phyloP scores from a whole-genome alignment of 768 basidiomycete species.

The Gloeostereum incarnatum region DNA sequence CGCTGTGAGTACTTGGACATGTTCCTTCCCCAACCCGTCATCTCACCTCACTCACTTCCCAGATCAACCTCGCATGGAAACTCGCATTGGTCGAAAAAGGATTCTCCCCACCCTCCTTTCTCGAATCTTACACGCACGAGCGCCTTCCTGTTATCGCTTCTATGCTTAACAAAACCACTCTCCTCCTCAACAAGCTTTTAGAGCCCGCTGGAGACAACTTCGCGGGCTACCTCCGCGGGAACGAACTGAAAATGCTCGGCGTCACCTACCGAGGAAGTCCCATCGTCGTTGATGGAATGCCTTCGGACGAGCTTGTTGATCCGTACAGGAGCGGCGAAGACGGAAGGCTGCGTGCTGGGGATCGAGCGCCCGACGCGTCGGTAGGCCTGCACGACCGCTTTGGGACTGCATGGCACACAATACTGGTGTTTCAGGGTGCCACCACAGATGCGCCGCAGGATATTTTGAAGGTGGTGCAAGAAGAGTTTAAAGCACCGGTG shows the following conservation, averaged over 20 bases:
- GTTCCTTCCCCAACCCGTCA: no score
- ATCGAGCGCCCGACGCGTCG: constrained; percentile 26
- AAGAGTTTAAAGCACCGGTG: no score
- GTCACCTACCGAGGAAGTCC: constrained; percentile 36
- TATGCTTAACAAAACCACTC: constrained; percentile 16
- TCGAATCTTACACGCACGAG: constrained; percentile 15
- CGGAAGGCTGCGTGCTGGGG: constrained; percentile 17
- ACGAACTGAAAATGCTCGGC: constrained; percentile 24
- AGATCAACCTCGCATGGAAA: constrained; percentile 20
- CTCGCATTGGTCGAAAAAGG: constrained; percentile 17
- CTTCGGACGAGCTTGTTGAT: constrained; percentile 9
- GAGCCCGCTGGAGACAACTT: no score
- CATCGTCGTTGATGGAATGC: constrained; percentile 24
- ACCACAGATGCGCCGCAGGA: no score
- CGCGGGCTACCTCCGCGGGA: no score
- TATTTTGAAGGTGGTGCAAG: no score
- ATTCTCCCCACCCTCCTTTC: constrained; percentile 11
- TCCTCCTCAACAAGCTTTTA: constrained; percentile 7
- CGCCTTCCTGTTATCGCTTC: constrained; percentile 21
- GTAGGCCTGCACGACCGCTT: no score
- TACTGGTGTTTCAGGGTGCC: no score
- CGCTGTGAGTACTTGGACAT: constrained; percentile 9
- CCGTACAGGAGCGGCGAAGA: constrained; percentile 7
- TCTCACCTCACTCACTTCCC: neutral
- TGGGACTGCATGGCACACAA: no score